Percentiles rank a stretch among this genome's conserved stretches.
Conservation (phyloP, 768 basidiomycete species). For the Agaricus blazei region DNA sequence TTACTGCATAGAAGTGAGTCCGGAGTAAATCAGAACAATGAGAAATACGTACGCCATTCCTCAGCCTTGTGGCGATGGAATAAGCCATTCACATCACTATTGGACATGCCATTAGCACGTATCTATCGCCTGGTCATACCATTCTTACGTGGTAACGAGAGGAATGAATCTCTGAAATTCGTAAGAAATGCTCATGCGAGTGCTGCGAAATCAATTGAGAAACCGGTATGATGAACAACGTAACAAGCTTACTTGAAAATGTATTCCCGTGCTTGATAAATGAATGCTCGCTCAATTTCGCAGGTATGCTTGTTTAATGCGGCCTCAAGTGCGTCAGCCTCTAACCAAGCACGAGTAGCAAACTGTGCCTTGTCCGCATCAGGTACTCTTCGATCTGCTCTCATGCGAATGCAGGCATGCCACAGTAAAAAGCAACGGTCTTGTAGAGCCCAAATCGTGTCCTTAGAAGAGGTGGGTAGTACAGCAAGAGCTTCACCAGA, state of each 20-base stretch:
- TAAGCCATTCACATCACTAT: constrained; percentile 34
- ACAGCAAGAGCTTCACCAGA: constrained; percentile 59
- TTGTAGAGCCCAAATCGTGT: constrained; percentile 73
- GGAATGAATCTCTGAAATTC: constrained; percentile 66
- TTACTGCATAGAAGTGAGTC: constrained; percentile 34
- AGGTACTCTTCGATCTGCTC: constrained; percentile 31
- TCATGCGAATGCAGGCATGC: constrained; percentile 67
- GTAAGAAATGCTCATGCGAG: constrained; percentile 64
- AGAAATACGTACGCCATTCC: constrained; percentile 56
- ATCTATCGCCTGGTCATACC: background rate
- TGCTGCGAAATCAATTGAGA: constrained; percentile 32
- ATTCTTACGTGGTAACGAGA: constrained; percentile 46
- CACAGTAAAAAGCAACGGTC: constrained; percentile 67
- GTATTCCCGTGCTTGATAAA: constrained; percentile 69
- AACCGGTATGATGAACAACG: background rate
- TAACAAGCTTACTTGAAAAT: constrained; percentile 66
- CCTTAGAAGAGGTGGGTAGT: constrained; percentile 44
- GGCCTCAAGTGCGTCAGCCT: constrained; percentile 61
- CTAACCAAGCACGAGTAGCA: constrained; percentile 64
- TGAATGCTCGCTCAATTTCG: constrained; percentile 57
- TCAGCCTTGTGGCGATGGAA: constrained; percentile 55
- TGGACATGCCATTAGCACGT: background rate
- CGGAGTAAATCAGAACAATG: background rate
- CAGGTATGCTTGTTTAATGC: constrained; percentile 63
- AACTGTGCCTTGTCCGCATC: constrained; percentile 56